Conservation (phyloP, 2,329 filamentous ascomycete species). For the Fusarium denticulatum region DNA sequence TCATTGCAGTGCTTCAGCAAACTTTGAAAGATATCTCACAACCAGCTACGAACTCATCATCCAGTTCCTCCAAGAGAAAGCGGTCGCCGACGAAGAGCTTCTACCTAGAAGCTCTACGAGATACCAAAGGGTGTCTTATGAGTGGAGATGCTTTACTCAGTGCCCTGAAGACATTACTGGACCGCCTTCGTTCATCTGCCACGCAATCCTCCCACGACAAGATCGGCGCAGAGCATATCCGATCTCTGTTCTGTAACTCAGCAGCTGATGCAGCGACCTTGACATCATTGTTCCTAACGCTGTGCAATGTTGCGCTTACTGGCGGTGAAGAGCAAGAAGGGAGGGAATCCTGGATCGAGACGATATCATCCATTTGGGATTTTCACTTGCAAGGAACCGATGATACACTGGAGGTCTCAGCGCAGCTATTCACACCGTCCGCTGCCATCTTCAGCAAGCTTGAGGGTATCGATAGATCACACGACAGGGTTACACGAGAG, state of each 20-base stretch:
- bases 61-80: constrained; percentile 57
- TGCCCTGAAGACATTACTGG: constrained; percentile 58
- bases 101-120: constrained; percentile 53
- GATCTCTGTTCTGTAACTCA: constrained; percentile 64
- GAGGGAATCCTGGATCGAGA: constrained; percentile 59
- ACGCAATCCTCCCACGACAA: constrained; percentile 53
- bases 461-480: constrained; percentile 43
- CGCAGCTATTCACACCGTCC: constrained; percentile 54
- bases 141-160: constrained; percentile 60
- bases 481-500: constrained; percentile 17
- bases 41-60: constrained; percentile 41
- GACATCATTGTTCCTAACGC: constrained; percentile 55
- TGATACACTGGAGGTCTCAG: constrained; percentile 61
- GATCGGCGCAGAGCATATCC: constrained; percentile 68
- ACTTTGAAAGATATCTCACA: constrained; percentile 68
- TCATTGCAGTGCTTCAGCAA: constrained; percentile 72
- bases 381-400: constrained; percentile 61
- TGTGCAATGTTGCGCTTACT: constrained; percentile 55
- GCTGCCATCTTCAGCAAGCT: constrained; percentile 54
- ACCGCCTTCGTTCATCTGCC: constrained; percentile 52
- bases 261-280: constrained; percentile 59
- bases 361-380: constrained; percentile 60
- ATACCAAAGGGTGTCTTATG: constrained; percentile 53
- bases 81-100: constrained; percentile 51
- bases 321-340: constrained; percentile 49